Evolutionary conservation across 164 flowering plant genomes (phyloP).

Genomic region (Vitis labrusca): DNA sequence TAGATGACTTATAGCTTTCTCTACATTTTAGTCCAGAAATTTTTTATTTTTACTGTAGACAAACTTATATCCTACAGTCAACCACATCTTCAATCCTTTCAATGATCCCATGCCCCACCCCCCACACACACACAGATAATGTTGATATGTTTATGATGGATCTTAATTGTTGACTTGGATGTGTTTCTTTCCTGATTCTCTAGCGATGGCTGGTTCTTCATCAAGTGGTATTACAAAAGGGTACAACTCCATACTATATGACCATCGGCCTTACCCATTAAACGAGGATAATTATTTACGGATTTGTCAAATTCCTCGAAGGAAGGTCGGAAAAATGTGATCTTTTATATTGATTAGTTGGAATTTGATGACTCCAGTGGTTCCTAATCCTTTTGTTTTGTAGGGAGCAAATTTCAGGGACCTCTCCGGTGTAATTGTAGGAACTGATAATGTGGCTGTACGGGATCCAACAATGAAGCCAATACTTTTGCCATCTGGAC

Average conservation of each 20-base stretch:
- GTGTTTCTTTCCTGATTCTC: background rate
- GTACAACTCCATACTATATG: constrained; percentile 22
- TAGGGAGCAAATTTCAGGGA: constrained; percentile 49
- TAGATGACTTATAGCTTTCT: no score
- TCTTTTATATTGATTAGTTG: background rate
- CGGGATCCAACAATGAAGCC: constrained; percentile 21
- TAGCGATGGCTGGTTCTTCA: constrained; percentile 25
- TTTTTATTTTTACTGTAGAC: no score
- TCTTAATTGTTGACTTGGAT: background rate
- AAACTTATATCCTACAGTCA: no score
- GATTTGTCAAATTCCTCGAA: constrained; percentile 42
- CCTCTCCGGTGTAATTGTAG: constrained; percentile 44
- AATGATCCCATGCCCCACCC: no score
- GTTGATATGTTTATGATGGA: background rate
- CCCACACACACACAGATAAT: background rate
- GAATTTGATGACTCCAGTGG: background rate
- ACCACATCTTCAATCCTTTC: no score
- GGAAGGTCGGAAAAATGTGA: constrained; percentile 27
- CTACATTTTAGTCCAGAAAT: no score
- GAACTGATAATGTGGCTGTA: constrained; percentile 28
- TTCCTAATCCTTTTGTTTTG: background rate
- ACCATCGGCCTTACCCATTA: constrained; percentile 36
- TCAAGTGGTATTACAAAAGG: background rate
- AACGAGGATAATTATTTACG: constrained; percentile 37
- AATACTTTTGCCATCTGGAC: constrained; percentile 36